phyloP scores from a whole-genome alignment of 2,329 filamentous ascomycete genomes.

The Sclerotinia trifoliorum region DNA sequence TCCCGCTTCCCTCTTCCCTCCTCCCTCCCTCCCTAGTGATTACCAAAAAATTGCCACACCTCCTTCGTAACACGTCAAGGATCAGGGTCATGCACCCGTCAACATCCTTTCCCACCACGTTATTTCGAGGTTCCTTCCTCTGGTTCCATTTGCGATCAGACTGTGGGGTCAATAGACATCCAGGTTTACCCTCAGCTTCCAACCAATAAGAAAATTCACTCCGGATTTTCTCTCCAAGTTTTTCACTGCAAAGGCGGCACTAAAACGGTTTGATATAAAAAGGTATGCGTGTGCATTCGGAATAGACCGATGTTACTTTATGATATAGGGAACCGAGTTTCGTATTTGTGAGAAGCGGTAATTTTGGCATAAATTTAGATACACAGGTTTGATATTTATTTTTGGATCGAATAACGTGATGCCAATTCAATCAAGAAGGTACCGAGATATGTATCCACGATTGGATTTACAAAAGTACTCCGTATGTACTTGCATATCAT shows the following conservation, averaged over 20 bases:
- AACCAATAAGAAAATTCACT: neutral
- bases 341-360: neutral
- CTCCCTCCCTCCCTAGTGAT: neutral
- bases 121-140: constrained; percentile 16
- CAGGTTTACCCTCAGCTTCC: neutral
- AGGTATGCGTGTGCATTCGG: constrained; percentile 1
- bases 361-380: neutral
- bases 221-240: too few relatives aligned
- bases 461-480: neutral
- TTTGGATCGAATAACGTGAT: neutral
- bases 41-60: neutral
- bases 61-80: constrained; percentile 7
- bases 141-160: constrained; percentile 14
- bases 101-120: constrained; percentile 19
- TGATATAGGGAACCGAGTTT: neutral
- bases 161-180: constrained; percentile 10
- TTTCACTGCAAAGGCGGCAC: neutral
- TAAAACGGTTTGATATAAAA: neutral
- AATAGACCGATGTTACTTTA: neutral
- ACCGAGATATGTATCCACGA: neutral
- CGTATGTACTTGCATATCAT: too few relatives aligned
- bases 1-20: neutral
- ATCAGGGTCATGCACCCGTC: constrained; percentile 18
- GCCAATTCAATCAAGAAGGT: neutral
- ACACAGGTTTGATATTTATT: neutral